Evolutionary conservation across 192 early-diverging fungal species (phyloP).

Genomic region (Coemansia sp.): DNA sequence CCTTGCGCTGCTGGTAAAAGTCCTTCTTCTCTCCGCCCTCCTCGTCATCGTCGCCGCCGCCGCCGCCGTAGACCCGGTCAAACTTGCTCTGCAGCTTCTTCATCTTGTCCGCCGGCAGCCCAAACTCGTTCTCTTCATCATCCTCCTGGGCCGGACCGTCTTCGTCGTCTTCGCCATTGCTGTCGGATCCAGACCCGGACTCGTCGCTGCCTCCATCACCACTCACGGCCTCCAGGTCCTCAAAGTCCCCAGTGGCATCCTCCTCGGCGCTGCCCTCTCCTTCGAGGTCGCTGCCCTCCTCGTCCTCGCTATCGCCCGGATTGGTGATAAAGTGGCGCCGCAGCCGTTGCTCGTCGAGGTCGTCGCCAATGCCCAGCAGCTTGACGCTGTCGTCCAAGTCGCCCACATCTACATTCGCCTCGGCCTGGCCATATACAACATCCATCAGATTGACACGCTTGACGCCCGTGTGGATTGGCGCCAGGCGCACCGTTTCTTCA

Average conservation of each 20-base stretch:
- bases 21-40: conserved; percentile 64
- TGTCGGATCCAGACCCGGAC: conserved; percentile 45
- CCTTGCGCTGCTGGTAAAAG: conserved; percentile 87
- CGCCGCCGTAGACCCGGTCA: conserved; percentile 77
- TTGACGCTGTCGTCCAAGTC: conserved; percentile 43
- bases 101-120: conserved; percentile 69
- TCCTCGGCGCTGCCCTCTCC: conserved; percentile 50
- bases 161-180: conserved; percentile 23
- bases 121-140: conserved; percentile 53
- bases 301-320: conserved; percentile 28
- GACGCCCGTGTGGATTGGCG: conserved; percentile 30
- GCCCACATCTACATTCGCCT: too few relatives aligned
- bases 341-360: conserved; percentile 26
- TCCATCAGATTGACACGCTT: conserved; percentile 82
- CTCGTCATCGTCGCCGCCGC: too few relatives aligned
- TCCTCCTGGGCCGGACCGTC: conserved; percentile 53
- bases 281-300: conserved; percentile 22
- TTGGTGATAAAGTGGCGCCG: conserved; percentile 36
- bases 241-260: conserved; percentile 48
- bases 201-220: conserved; percentile 39
- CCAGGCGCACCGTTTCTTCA: conserved; percentile 12
- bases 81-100: conserved; percentile 91
- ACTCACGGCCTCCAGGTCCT: conserved; percentile 31
- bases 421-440: conserved; percentile 74
- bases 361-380: conserved; percentile 18